These are phyloP conservation scores for Teratosphaeria viscida DNA, from an alignment of 2,329 filamentous ascomycete genomes.

Conservation along the genomic window DNA sequence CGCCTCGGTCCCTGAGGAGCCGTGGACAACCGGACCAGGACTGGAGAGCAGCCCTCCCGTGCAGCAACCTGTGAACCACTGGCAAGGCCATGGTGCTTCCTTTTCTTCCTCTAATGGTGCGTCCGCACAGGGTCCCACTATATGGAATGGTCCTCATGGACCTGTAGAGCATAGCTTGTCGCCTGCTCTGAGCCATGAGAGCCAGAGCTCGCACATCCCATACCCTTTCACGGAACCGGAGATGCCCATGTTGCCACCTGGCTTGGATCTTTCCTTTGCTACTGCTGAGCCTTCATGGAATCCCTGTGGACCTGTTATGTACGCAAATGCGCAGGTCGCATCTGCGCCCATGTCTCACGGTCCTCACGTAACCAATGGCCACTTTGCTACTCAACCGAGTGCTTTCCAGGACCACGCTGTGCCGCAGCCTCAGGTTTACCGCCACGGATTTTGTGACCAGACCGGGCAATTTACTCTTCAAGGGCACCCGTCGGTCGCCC, in stretches of 20 bases:
- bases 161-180: slow-evolving; percentile 25
- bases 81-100: slow-evolving; percentile 9
- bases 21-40: slow-evolving; percentile 15
- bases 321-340: slow-evolving; percentile 1
- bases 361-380: not conserved
- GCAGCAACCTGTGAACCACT: slow-evolving; percentile 14
- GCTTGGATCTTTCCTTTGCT: slow-evolving; percentile 20
- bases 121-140: not conserved
- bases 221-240: slow-evolving; percentile 20
- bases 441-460: not conserved
- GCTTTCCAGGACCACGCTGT: slow-evolving; percentile 2
- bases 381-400: not conserved
- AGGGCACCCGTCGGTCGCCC: slow-evolving; percentile 1
- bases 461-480: not conserved
- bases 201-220: slow-evolving; percentile 24
- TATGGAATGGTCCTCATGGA: slow-evolving; percentile 7
- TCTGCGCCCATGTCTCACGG: not conserved
- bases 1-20: slow-evolving; percentile 17
- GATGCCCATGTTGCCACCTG: slow-evolving; percentile 15
- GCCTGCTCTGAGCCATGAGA: slow-evolving; percentile 26
- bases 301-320: slow-evolving; percentile 5
- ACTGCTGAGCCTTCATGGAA: slow-evolving; percentile 15
- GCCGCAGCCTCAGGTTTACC: slow-evolving; percentile 8
- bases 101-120: not conserved
- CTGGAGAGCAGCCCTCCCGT: slow-evolving; percentile 15